Conservation (phyloP, 352 stramenopile genomes). For the Globisporangium abappressorium region DNA sequence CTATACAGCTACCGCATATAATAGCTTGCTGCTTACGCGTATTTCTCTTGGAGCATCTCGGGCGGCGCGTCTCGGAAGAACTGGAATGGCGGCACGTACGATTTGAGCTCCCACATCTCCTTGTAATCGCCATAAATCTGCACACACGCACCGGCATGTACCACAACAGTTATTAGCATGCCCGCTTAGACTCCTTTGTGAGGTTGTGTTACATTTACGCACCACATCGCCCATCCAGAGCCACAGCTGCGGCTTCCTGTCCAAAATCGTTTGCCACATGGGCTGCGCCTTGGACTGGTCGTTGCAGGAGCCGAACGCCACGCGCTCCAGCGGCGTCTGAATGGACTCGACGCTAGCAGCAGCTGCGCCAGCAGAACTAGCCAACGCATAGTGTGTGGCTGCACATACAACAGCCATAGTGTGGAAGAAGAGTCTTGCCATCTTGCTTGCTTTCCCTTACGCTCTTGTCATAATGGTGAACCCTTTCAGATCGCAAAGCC, state of each 20-base stretch:
- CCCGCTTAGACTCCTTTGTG: background rate
- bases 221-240: conserved; percentile 87
- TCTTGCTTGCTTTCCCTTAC: background rate
- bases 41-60: conserved; percentile 48
- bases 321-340: conserved; percentile 35
- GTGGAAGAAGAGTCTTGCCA: background rate
- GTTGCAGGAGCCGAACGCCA: conserved; percentile 85
- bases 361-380: background rate
- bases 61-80: conserved; percentile 53
- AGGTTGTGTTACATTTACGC: conserved; percentile 1
- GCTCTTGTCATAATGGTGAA: background rate
- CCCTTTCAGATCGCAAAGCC: background rate
- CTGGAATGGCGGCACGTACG: conserved; percentile 36
- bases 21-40: conserved; percentile 34
- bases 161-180: background rate
- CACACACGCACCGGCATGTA: background rate
- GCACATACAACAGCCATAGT: background rate
- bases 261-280: conserved; percentile 58
- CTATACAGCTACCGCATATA: background rate
- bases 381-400: background rate
- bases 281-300: conserved; percentile 76
- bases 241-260: conserved; percentile 64
- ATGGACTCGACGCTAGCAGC: conserved; percentile 12
- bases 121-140: conserved; percentile 78
- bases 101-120: conserved; percentile 41